These are phyloP conservation scores for Podaxis carcinomalis DNA, from an alignment of 768 basidiomycete species.

Conservation along the genomic window DNA sequence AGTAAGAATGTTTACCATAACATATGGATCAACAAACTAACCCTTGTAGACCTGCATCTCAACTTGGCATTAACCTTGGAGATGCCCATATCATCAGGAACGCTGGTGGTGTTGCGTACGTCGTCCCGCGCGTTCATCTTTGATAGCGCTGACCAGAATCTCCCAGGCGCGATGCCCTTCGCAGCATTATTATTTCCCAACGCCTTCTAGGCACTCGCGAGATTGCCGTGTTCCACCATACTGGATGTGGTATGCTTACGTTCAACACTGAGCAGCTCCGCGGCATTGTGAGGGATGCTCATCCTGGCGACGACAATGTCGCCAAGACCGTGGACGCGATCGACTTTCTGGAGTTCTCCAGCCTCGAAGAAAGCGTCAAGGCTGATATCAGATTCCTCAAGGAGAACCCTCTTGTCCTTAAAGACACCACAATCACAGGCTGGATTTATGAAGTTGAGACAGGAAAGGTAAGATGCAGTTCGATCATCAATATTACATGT, in stretches of 20 bases:
- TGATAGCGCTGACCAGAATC: not conserved
- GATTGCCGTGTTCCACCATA: constrained; percentile 68
- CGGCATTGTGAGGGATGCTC: constrained; percentile 41
- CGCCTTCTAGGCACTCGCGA: constrained; percentile 67
- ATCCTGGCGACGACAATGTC: constrained; percentile 28
- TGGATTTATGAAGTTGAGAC: constrained; percentile 66
- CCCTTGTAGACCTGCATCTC: constrained; percentile 43
- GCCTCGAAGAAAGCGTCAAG: constrained; percentile 50
- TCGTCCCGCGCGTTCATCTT: constrained; percentile 8
- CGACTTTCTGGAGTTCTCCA: constrained; percentile 51
- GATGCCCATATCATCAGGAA: constrained; percentile 74
- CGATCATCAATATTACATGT: not conserved
- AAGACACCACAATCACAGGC: constrained; percentile 52
- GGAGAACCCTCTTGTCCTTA: constrained; percentile 49
- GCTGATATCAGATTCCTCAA: constrained; percentile 56
- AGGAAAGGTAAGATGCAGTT: constrained; percentile 41
- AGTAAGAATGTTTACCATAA: constrained; percentile 32
- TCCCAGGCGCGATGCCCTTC: constrained; percentile 55
- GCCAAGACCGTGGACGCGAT: constrained; percentile 34
- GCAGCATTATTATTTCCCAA: constrained; percentile 68
- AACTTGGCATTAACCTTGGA: constrained; percentile 60
- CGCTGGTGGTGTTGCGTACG: constrained; percentile 64
- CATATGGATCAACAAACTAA: constrained; percentile 2
- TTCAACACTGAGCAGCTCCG: constrained; percentile 51
- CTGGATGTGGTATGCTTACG: constrained; percentile 68